Evolutionary conservation across 179 eudicot genomes (phyloP), one percentile per base, ranked within the genome.

Genomic region (Actinidia arguta): DNA sequence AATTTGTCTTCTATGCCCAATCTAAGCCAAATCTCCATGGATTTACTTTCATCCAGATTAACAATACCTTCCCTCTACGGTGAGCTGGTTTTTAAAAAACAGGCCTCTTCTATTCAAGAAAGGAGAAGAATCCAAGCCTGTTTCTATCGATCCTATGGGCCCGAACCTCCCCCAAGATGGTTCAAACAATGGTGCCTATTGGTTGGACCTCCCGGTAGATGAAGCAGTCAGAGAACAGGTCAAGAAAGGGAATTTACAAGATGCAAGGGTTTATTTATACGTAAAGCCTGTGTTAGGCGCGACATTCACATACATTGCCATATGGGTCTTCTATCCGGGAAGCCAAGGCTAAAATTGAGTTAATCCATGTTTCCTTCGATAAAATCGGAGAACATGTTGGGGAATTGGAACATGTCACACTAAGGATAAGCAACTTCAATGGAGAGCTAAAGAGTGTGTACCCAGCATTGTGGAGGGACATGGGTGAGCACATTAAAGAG

Each of bases 251-350:
- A 83, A 91, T 85, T 80, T 96, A 67, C 88, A 88, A 79, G 84
- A 84, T 78, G 90, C 98, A 0, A 84, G 76, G 59, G 85, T 83
- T 56, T 96, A 96, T 76, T 83, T 93, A 54, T 98, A 96, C 46
- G 86, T 96, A 39, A 96, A 96, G 79, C 98, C 99, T 0, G 91
- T 92, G 74, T 78, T 88, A 66, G 99, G 98, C 31, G 98, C 89
- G 10, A 88, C 94, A 4, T 92, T 90, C 82, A 95, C 98, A 0
- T 98, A 96, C 76, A 85, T 96, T 36, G 95, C 81, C 1, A 78
- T 96, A 87, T 96, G 98, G 98, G 84, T 96, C 0, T 96, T 96
- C 80, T 91, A 91, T 90, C 99, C 99, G 99, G 4, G 88, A 96
- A 0, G 95, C 91, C 1, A 92, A 87, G 83, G 93, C 92, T 0